Evolutionary conservation across 139 green algal genomes (phyloP), one percentile per base, ranked within the genome.

Genomic region (Chlamydomonas asymmetrica): DNA sequence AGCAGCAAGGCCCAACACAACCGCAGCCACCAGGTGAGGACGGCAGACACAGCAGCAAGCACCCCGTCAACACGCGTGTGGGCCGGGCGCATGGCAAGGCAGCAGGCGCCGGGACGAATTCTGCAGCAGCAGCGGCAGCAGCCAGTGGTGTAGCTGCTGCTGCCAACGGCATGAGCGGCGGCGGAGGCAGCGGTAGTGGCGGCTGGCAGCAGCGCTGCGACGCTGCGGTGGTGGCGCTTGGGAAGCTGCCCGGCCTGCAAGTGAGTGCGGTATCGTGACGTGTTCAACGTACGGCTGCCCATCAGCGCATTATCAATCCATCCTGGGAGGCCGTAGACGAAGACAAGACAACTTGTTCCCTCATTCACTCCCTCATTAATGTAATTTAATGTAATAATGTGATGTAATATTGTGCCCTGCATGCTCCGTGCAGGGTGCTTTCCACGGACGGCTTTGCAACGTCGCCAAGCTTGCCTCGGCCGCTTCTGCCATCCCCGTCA

Each of bases 361-460:
- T 29, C 34, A n/a, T 66, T 66, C 59, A 38, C 27, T 59, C 49
- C 23, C 23, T 20, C 23, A 23, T 71, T 3, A 13, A 71, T 4
- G 22, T 9, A 52, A 32, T 31, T 35, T 38, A 29, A 67, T 37
- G 25, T 43, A 29, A 59, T 59, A 59, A n/a, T 59, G 20, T 59
- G 23, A n/a, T 59, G 23, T 59, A 59, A 23, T 23, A 20, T n/a
- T 59, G 20, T 59, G 49, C 49, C 49, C 20, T 59, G 49, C 49
- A 59, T 59, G 49, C 20, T 23, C 49, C 20, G 20, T 70, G 25
- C 60, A 54, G 4, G 75, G 80, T 48, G 35, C 1, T 0, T 81
- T 91, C 56, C 64, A 79, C 41, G 87, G 83, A 52, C 66, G 85
- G 20, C 63, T 90, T 22, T 75, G 71, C 49, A 81, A 84, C 76